Conservation (phyloP, 257 asterid species). For the Solanum acaule region DNA sequence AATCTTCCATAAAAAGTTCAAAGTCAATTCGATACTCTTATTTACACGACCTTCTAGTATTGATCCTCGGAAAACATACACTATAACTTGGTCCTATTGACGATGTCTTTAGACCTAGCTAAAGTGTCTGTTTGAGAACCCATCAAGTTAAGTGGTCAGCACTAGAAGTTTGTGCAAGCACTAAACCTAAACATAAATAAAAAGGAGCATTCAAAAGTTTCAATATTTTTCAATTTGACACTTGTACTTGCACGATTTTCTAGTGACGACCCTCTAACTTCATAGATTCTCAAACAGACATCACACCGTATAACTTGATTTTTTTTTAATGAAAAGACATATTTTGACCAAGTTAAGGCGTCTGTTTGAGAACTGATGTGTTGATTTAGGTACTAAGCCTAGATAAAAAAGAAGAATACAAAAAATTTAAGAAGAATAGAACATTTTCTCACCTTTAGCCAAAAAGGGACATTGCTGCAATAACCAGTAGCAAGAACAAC, state of each 20-base stretch:
- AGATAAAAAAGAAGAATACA: no score
- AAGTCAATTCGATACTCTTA: not conserved
- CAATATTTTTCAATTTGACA: not conserved
- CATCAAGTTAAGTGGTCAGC: not conserved
- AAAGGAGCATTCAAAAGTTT: not conserved
- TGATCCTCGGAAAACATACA: not conserved
- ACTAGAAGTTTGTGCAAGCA: not conserved
- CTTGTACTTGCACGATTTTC: not conserved
- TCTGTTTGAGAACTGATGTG: not conserved
- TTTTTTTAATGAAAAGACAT: not conserved
- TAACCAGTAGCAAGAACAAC: conserved; percentile 15
- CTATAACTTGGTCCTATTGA: not conserved
- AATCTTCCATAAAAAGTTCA: not conserved
- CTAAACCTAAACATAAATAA: not conserved
- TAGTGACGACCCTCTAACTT: not conserved
- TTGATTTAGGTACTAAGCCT: not conserved
- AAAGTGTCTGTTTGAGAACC: not conserved
- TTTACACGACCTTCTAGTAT: no score
- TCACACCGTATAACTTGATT: not conserved
- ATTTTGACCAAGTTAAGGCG: not conserved
- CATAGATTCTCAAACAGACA: not conserved
- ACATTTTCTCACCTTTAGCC: conserved; percentile 7
- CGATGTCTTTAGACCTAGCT: not conserved
- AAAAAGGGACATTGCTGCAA: conserved; percentile 8
- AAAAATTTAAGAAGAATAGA: not conserved